phyloP scores from a whole-genome alignment of 1,284 basidiomycete species.

The Cutaneotrichosporon cyanovorans region DNA sequence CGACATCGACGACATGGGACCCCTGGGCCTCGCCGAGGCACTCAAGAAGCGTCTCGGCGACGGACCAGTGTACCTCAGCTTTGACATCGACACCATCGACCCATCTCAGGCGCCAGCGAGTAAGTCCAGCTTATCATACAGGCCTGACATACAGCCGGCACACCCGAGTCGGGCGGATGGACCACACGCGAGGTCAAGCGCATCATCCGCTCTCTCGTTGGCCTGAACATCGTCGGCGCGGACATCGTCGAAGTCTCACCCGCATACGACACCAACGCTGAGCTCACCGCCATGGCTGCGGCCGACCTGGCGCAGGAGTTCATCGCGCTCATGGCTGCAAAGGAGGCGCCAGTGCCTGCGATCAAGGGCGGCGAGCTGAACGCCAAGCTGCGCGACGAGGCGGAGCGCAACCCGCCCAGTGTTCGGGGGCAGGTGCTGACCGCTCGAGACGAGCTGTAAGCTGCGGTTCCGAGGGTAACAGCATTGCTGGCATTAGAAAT shows the following conservation, averaged over 20 bases:
- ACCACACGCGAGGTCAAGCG: conserved; percentile 45
- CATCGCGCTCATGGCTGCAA: conserved; percentile 20
- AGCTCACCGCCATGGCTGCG: conserved; percentile 42
- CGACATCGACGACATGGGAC: conserved; percentile 47
- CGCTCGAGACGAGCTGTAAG: conserved; percentile 12
- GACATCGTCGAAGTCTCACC: conserved; percentile 51
- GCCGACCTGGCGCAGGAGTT: conserved; percentile 42
- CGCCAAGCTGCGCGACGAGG: conserved; percentile 3
- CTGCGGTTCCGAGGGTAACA: neutral
- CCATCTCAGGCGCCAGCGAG: conserved; percentile 39
- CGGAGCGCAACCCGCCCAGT: neutral
- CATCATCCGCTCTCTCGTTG: conserved; percentile 42
- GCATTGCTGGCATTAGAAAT: neutral
- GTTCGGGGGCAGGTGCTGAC: conserved; percentile 1
- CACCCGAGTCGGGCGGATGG: conserved; percentile 46
- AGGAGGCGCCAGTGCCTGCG: conserved; percentile 6
- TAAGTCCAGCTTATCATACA: conserved; percentile 13
- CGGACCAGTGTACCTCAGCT: conserved; percentile 32
- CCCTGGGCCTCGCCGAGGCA: conserved; percentile 39
- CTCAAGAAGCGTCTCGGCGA: conserved; percentile 40
- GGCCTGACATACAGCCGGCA: conserved; percentile 27
- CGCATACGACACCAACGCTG: conserved; percentile 43
- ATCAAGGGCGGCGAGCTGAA: conserved; percentile 12
- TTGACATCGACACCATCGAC: conserved; percentile 44
- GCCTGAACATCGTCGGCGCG: conserved; percentile 50